Evolutionary conservation across 1,139 yeast genomes (phyloP).

Genomic region (Sugiyamaella castrensis): DNA sequence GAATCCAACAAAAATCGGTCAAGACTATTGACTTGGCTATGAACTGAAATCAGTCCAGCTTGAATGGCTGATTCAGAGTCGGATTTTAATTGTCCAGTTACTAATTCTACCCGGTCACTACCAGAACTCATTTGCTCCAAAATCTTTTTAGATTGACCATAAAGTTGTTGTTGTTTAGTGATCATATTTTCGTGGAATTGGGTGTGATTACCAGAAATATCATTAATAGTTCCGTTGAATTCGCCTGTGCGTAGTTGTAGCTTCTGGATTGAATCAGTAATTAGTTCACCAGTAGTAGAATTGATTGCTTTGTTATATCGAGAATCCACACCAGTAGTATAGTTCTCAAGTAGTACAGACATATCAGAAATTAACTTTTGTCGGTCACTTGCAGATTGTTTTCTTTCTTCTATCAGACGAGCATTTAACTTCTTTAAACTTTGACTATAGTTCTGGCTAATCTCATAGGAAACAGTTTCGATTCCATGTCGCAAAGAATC

Average conservation of each 20-base stretch:
- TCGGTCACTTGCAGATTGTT: conserved; percentile 11
- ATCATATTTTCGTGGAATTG: neutral
- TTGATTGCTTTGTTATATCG: conserved; percentile 4
- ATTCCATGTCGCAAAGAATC: conserved; percentile 1
- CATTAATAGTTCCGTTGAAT: conserved; percentile 2
- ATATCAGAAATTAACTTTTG: conserved; percentile 13
- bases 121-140: conserved; percentile 1
- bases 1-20: conserved; percentile 4
- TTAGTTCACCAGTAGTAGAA: neutral
- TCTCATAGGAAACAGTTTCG: neutral
- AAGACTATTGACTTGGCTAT: conserved; percentile 2
- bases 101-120: conserved; percentile 3
- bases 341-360: conserved; percentile 13
- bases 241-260: neutral
- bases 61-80: conserved; percentile 10
- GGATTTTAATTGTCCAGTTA: neutral
- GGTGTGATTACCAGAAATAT: neutral
- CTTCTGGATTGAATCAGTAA: conserved; percentile 1
- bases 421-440: conserved; percentile 11
- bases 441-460: conserved; percentile 4
- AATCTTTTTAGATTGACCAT: conserved; percentile 4
- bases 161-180: neutral
- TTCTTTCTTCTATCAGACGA: conserved; percentile 13
- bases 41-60: conserved; percentile 5
- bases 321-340: conserved; percentile 3